A percentile compares a stretch with the other conserved stretches of the same genome.
Evolutionary conservation across 257 asterid genomes (phyloP).

Genomic region (Buddleja alternifolia): DNA sequence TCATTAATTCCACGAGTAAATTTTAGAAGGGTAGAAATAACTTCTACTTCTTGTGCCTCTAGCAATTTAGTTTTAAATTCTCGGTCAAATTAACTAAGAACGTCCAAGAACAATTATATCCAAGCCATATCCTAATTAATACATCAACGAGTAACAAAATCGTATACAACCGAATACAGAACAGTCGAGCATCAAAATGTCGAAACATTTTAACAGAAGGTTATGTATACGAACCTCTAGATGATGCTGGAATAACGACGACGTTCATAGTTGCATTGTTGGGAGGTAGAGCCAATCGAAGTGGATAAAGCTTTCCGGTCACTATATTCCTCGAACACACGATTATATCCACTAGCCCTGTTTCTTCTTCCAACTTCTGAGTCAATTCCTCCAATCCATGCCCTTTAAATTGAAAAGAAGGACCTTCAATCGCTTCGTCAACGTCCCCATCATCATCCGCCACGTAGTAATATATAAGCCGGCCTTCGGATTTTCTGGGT

Average conservation of each 20-base stretch:
- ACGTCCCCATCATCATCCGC: constrained; percentile 63
- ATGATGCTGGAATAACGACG: constrained; percentile 81
- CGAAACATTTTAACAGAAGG: neutral
- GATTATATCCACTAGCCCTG: constrained; percentile 61
- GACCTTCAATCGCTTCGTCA: constrained; percentile 46
- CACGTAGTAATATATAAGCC: constrained; percentile 63
- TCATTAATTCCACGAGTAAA: too few relatives aligned
- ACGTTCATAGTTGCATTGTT: constrained; percentile 83
- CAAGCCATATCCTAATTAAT: neutral
- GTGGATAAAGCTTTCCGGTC: constrained; percentile 76
- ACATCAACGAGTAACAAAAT: neutral
- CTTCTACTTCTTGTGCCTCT: too few relatives aligned
- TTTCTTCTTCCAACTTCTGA: constrained; percentile 65
- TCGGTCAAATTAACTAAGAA: too few relatives aligned
- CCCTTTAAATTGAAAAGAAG: constrained; percentile 70
- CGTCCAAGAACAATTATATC: neutral
- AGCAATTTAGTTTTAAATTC: too few relatives aligned
- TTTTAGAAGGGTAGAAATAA: too few relatives aligned
- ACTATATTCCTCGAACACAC: constrained; percentile 70
- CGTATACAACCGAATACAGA: neutral
- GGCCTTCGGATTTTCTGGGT: constrained; percentile 56
- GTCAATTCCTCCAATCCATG: constrained; percentile 70
- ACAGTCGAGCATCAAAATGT: neutral
- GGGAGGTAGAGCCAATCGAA: constrained; percentile 87
- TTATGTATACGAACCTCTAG: constrained; percentile 52